These are phyloP conservation scores for Fusarium solani-melongenae DNA, from an alignment of 2,329 filamentous ascomycete species.

Conservation along the genomic window DNA sequence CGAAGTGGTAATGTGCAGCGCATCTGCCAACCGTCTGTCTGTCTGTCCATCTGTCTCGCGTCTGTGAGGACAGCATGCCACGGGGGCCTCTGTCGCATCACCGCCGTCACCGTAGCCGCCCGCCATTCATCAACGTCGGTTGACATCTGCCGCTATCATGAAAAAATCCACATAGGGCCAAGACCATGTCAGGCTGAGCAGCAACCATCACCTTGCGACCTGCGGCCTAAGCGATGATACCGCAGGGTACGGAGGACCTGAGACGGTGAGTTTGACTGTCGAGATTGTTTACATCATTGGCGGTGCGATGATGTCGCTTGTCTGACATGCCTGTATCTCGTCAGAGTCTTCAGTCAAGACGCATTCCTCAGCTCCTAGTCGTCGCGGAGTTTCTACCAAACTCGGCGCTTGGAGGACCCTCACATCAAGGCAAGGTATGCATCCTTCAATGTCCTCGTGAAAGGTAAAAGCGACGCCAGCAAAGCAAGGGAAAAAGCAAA, in stretches of 20 bases:
- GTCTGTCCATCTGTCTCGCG: background rate
- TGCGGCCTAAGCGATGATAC: background rate
- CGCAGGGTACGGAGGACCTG: background rate
- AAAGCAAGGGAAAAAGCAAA: constrained; percentile 27
- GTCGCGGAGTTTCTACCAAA: constrained; percentile 21
- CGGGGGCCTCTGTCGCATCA: constrained; percentile 23
- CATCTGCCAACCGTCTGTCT: constrained; percentile 10
- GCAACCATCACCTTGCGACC: background rate
- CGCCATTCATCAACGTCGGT: background rate
- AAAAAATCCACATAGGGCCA: background rate
- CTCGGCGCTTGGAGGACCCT: background rate
- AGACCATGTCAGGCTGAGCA: background rate
- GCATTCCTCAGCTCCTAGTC: constrained; percentile 26
- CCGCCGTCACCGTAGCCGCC: constrained; percentile 34
- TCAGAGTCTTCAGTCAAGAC: background rate
- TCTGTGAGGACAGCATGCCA: background rate
- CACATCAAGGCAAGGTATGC: constrained; percentile 16
- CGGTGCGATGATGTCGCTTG: background rate
- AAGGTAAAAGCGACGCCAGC: constrained; percentile 19
- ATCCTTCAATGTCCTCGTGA: constrained; percentile 11
- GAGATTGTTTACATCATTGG: constrained; percentile 2
- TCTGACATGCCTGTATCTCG: constrained; percentile 13
- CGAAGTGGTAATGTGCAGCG: constrained; percentile 43
- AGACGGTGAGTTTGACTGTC: background rate
- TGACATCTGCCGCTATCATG: background rate